Percentiles rank a stretch among this genome's conserved stretches.
These are phyloP conservation scores for Exserohilum turcica DNA, from an alignment of 2,329 filamentous ascomycete species.

Conservation along the genomic window DNA sequence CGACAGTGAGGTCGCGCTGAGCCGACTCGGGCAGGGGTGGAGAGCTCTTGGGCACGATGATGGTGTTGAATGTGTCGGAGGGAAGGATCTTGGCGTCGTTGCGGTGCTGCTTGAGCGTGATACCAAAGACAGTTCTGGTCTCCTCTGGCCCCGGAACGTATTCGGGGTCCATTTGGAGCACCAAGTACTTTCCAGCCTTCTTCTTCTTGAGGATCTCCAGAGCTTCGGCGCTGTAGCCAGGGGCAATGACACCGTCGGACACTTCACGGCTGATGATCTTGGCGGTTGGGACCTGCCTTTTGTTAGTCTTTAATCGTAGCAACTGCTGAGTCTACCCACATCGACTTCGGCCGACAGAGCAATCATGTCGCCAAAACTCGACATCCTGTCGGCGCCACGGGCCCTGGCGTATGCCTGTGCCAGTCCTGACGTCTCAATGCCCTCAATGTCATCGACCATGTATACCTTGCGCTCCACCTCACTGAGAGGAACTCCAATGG, in stretches of 20 bases:
- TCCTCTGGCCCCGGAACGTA: constrained; percentile 79
- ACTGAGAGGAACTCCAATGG: constrained; percentile 85
- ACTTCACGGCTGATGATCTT: constrained; percentile 99
- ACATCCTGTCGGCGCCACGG: constrained; percentile 96
- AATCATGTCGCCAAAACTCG: constrained; percentile 96
- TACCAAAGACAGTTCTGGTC: constrained; percentile 85
- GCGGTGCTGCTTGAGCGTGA: constrained; percentile 86
- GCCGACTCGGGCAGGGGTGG: constrained; percentile 76
- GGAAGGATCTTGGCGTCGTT: constrained; percentile 89
- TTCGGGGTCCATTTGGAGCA: constrained; percentile 89
- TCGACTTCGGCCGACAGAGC: constrained; percentile 91
- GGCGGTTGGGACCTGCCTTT: constrained; percentile 70
- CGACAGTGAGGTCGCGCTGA: constrained; percentile 86
- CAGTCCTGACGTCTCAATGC: constrained; percentile 81
- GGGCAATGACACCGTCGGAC: constrained; percentile 93
- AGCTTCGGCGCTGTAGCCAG: constrained; percentile 81
- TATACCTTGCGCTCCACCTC: constrained; percentile 94
- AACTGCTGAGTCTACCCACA: constrained; percentile 37
- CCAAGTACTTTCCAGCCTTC: constrained; percentile 96
- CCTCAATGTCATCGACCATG: constrained; percentile 94
- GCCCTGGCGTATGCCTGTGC: constrained; percentile 96
- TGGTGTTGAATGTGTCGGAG: constrained; percentile 76
- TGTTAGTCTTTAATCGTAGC: constrained; percentile 1
- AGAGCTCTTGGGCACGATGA: constrained; percentile 84
- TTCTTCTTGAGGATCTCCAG: constrained; percentile 95